Evolutionary conservation across 2,329 filamentous ascomycete species (phyloP), one percentile per base, ranked within the genome.

Genomic region (Cladosporium austrohemisphaericum): DNA sequence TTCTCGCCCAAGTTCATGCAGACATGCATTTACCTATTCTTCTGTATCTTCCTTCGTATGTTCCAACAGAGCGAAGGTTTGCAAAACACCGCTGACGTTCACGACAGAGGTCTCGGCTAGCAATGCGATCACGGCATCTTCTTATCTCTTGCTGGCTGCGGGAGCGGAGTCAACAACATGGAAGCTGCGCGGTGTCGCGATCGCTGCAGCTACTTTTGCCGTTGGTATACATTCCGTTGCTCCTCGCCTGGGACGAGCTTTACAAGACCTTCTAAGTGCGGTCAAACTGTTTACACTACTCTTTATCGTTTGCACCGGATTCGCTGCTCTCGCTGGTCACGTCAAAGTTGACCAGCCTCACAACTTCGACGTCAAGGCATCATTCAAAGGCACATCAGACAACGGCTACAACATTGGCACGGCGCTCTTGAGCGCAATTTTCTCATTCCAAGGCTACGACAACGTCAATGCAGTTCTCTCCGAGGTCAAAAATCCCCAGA

Each of bases 391-490:
- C 6, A 41, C 37, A 18, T 16, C 14, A 5, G 86, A 83, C 82
- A 83, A 77, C 60, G 85, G 81, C 75, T 80, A 81, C 22, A 71
- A 78, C 2, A 69, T 87, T 13, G 78, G 81, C 0, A 84, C 83
- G 0, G 76, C 83, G 0, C 65, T 87, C 0, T 83, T 83, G 68
- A 83, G 67, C 56, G 80, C 86, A 0, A 79, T 84, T 29, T 86
- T 85, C 62, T 84, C 83, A 0, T 87, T 85, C 48, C 74, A 81
- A 0, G 84, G 84, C 0, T 69, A 84, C 10, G 77, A 74, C 41
- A 86, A 86, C 52, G 73, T 82, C 52, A 85, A 82, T 65, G 83
- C 85, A 55, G 83, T 86, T 3, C 69, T 87, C 41, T 85, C 84
- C 59, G 84, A 87, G 61, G 83, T 86, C 11, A 79, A 80, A 52